Evolutionary conservation across 2,329 filamentous ascomycete species (phyloP), one percentile per base, ranked within the genome.

Genomic region (Xenoacremonium recifei): DNA sequence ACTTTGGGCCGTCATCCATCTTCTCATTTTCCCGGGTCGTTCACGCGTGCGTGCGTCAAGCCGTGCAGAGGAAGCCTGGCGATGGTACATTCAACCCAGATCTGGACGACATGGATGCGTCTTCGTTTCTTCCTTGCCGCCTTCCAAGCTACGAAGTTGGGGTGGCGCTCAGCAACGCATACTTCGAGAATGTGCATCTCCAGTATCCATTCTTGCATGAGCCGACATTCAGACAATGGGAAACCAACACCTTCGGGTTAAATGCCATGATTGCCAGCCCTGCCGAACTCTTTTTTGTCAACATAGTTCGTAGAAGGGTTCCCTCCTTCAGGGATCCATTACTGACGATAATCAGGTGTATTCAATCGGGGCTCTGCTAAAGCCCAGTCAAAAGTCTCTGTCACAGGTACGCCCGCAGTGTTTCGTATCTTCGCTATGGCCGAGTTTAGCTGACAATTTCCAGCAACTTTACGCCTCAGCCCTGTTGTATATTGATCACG

Each of bases 11-110:
- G 2, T 61, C 57, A 6, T 62, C 59, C 2, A 46, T 48, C 9
- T 59, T 61, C 39, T 49, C 58, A 3, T 61, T 62, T 20, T 53
- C 57, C 9, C 49, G 48, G 13, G 25, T 61, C n/a, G 49, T 60
- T 4, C 27, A 49, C 31, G 17, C 37, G 1, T 48, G 19, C 12
- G 17, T 42, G 7, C 18, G 31, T 9, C 33, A 37, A 11, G 4
- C 19, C 4, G 23, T 23, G 4, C 37, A 39, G 7, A 21, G 18
- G 10, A 21, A 21, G 7, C 23, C 41, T 4, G 21, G 11, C 1
- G 35, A n/a, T n/a, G n/a, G n/a, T n/a, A 44, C 33, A 9, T 15
- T 44, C 5, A n/a, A 25, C 7, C 32, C 29, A 10, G 4, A 13
- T 5, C 17, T 25, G 2, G 16, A 7, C 3, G 19, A 21, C 4